Evolutionary conservation across 352 stramenopile species (phyloP).

Genomic region (Pythium brachiatum): DNA sequence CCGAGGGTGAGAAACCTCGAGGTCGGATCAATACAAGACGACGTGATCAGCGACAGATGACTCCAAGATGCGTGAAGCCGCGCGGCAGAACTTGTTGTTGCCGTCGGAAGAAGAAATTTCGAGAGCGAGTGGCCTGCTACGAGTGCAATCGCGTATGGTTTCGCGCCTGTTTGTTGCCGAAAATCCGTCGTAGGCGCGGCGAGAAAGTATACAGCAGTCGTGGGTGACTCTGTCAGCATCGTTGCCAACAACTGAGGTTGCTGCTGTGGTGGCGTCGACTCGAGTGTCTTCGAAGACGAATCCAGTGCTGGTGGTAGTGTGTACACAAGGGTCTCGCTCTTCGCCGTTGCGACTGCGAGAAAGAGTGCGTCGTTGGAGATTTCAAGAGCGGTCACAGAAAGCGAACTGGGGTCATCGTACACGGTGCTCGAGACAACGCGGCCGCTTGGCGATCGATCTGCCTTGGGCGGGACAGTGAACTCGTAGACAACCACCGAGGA

Average conservation of each 20-base stretch:
- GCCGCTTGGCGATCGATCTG: not conserved
- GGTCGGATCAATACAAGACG: constrained; percentile 36
- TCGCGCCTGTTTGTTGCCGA: not conserved
- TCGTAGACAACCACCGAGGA: constrained; percentile 17
- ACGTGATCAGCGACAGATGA: constrained; percentile 39
- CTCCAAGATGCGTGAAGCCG: constrained; percentile 32
- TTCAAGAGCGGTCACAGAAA: constrained; percentile 1
- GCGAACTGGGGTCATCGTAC: not conserved
- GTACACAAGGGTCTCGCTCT: constrained; percentile 15
- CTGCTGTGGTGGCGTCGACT: not conserved
- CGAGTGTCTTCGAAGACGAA: not conserved
- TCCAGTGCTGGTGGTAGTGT: not conserved
- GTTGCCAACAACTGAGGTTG: constrained; percentile 1
- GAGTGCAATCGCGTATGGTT: constrained; percentile 14
- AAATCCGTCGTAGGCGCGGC: not conserved
- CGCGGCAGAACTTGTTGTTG: constrained; percentile 14
- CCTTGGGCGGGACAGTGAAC: not conserved
- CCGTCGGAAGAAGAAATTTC: constrained; percentile 8
- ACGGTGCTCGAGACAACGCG: not conserved
- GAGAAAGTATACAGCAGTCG: constrained; percentile 17
- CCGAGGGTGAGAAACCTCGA: constrained; percentile 48
- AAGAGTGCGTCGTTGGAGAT: constrained; percentile 7
- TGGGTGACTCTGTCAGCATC: not conserved
- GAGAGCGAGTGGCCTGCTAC: constrained; percentile 5
- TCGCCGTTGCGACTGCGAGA: constrained; percentile 19